Base-by-base conservation (phyloP, 169 alveolate species). In the Babesia ovata region DNA sequence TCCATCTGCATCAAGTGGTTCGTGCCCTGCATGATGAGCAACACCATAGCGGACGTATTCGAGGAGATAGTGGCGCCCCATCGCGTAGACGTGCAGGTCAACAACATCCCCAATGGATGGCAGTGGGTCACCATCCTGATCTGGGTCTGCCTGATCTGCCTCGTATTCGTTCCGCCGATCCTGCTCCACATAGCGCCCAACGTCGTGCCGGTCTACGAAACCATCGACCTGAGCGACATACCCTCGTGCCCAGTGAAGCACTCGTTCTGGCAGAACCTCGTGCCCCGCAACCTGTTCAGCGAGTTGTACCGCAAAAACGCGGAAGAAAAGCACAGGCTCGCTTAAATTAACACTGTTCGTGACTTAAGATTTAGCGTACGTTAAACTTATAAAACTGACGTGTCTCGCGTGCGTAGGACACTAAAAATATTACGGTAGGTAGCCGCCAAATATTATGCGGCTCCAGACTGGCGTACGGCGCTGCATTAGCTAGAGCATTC, bases 1-100 rank as follows among this genome's bases (percentile, higher is more conserved):
- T 88, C 93, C 14, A 70, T 88, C 29, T 79, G 91, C 69, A 88
- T 88, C 63, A 88, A 88, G 61, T 88, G 91, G 88, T 66, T 88
- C 10, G 72, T 76, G 24, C 82, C 90, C 50, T 88, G 92, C 70
- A 70, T 84, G 66, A 79, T 88, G 45, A 77, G 86, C 76, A 82
- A 84, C 52, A 76, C 93, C 46, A 70, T 88, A 16, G 88, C 91
- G 21, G 93, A 88, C 71, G 78, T 85, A 60, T 70, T 78, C 0
- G 93, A 88, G 75, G 93, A 88, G 48, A 54, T 88, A 29, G 52
- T 85, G 39, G 79, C 87, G 50, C 65, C 88, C 22, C 50, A 66
- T 14, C 69, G 83, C 52, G 49, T 85, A 26, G 70, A 42, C 42
- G 69, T 33, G 28, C 65, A 84, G 54, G 46, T 78, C 48, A 57